These are phyloP conservation scores for Rhodotorula mucilaginosa DNA, from an alignment of 1,284 basidiomycete species.

Conservation along the genomic window DNA sequence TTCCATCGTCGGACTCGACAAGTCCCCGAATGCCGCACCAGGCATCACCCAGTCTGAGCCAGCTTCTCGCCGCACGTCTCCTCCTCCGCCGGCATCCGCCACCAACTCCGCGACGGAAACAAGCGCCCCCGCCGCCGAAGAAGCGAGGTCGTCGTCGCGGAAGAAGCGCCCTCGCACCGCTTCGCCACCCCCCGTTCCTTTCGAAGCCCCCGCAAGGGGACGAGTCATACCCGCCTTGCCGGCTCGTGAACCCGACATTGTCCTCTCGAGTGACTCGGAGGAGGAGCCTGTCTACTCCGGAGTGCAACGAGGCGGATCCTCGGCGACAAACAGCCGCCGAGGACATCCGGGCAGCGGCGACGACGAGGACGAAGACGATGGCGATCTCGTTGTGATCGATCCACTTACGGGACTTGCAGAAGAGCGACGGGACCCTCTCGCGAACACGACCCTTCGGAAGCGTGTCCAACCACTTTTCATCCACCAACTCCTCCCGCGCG, in stretches of 20 bases:
- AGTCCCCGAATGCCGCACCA: neutral
- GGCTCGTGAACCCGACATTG: slow-evolving; percentile 7
- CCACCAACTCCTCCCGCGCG: slow-evolving; percentile 20
- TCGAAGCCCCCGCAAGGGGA: too few species aligned
- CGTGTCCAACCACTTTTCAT: slow-evolving; percentile 12
- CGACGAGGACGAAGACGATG: neutral
- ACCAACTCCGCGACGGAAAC: too few species aligned
- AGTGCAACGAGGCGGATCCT: too few species aligned
- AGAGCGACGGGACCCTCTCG: neutral
- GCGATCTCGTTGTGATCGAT: slow-evolving; percentile 11
- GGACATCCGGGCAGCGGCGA: too few species aligned
- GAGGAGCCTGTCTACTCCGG: neutral
- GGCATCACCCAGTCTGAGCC: neutral
- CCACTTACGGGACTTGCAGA: slow-evolving; percentile 9
- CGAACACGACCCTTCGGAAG: neutral
- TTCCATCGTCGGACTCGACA: slow-evolving; percentile 12
- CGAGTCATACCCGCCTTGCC: neutral
- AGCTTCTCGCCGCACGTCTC: neutral
- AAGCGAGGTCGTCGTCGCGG: neutral
- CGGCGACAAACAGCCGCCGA: too few species aligned
- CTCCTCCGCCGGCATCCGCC: too few species aligned
- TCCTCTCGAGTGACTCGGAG: slow-evolving; percentile 10
- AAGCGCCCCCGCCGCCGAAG: neutral
- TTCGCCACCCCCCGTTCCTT: too few species aligned
- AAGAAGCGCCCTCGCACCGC: neutral